phyloP scores from a whole-genome alignment of 164 flowering plant species.

The Amborella trichopoda region DNA sequence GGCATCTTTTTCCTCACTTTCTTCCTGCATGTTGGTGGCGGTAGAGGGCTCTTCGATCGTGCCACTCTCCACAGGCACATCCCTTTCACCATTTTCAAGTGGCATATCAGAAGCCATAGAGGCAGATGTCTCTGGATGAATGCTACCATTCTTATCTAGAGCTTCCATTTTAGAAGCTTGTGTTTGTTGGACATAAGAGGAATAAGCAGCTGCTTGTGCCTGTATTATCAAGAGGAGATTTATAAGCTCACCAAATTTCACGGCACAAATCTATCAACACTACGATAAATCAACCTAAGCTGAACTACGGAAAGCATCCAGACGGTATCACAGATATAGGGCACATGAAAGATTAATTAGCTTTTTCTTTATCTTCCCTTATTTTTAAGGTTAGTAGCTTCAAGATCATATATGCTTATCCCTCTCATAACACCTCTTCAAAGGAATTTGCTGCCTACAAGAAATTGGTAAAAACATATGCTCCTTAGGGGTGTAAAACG shows the following conservation, averaged over 20 bases:
- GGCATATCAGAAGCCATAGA: conserved; percentile 4
- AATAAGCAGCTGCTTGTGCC: conserved; percentile 18
- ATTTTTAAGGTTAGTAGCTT: too few species aligned
- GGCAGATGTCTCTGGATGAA: conserved; percentile 8
- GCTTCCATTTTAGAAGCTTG: conserved; percentile 15
- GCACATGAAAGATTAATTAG: neutral
- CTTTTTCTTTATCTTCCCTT: neutral
- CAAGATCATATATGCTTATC: too few species aligned
- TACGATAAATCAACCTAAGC: neutral
- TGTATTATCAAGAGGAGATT: conserved; percentile 6
- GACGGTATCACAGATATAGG: neutral
- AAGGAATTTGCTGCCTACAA: too few species aligned
- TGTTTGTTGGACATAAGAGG: conserved; percentile 10
- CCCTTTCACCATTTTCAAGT: conserved; percentile 8
- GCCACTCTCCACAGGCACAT: neutral
- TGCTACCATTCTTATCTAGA: conserved; percentile 4
- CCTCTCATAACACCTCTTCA: too few species aligned
- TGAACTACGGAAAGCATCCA: neutral
- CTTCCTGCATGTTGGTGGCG: too few species aligned
- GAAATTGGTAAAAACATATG: too few species aligned
- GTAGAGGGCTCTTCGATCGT: neutral
- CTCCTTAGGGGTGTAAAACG: too few species aligned
- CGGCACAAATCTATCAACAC: neutral
- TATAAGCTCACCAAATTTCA: neutral
- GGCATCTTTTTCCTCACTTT: neutral